These are phyloP conservation scores for Jatropha podagrica DNA, from an alignment of 441 rosid genomes.

Conservation along the genomic window DNA sequence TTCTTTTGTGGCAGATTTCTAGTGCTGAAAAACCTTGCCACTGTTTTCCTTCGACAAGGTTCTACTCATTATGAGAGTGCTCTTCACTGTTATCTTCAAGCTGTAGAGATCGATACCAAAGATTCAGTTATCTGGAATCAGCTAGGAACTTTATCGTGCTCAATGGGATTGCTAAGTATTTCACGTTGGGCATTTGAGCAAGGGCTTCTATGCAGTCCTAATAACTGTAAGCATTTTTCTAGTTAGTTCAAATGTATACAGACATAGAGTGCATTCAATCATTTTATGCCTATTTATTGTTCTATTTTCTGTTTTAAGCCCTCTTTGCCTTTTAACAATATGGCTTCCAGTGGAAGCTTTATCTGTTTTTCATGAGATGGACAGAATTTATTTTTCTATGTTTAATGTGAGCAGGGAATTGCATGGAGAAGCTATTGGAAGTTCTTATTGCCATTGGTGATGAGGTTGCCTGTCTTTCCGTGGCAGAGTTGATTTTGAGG, in stretches of 20 bases:
- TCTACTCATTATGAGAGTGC: conserved; percentile 83
- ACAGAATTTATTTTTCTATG: conserved; percentile 12
- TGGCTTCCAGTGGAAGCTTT: background rate
- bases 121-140: conserved; percentile 99
- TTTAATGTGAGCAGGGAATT: conserved; percentile 70
- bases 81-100: conserved; percentile 93
- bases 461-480: conserved; percentile 96
- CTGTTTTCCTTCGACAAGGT: conserved; percentile 93
- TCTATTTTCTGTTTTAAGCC: conserved; percentile 3
- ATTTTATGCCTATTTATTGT: background rate
- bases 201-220: conserved; percentile 99
- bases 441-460: conserved; percentile 99
- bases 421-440: conserved; percentile 99
- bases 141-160: conserved; percentile 93
- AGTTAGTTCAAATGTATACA: conserved; percentile 2
- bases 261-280: background rate
- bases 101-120: conserved; percentile 94
- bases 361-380: conserved; percentile 7
- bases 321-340: conserved; percentile 16
- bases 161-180: conserved; percentile 89
- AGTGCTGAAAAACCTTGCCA: conserved; percentile 92
- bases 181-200: conserved; percentile 99
- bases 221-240: conserved; percentile 67
- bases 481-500: conserved; percentile 92
- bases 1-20: conserved; percentile 62